Conservation (phyloP, 2,329 filamentous ascomycete species). For the Penicillium sp. region DNA sequence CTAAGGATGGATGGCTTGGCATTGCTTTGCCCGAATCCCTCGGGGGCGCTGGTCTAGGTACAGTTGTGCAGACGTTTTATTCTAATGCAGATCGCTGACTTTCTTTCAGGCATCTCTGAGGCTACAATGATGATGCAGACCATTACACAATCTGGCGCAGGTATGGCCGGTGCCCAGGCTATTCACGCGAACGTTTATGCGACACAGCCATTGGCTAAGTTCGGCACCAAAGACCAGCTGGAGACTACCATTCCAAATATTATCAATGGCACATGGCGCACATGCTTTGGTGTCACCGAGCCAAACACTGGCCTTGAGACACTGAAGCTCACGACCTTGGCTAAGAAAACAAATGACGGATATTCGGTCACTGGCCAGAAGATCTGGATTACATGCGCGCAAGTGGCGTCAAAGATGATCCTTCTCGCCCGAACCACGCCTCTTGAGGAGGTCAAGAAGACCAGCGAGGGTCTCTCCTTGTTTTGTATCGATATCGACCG, state of each 20-base stretch:
- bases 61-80: not conserved
- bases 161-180: constrained; percentile 66
- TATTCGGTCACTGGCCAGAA: constrained; percentile 76
- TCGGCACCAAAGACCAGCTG: constrained; percentile 65
- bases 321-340: constrained; percentile 64
- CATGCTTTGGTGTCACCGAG: constrained; percentile 83
- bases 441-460: constrained; percentile 63
- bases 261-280: constrained; percentile 67
- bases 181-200: constrained; percentile 56
- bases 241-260: constrained; percentile 65
- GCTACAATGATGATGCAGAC: constrained; percentile 87
- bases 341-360: constrained; percentile 57
- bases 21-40: constrained; percentile 73
- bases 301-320: constrained; percentile 79
- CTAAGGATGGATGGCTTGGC: constrained; percentile 75
- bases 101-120: constrained; percentile 60
- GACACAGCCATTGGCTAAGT: constrained; percentile 71
- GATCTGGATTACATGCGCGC: constrained; percentile 85
- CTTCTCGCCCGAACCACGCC: constrained; percentile 74
- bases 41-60: constrained; percentile 68
- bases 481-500: constrained; percentile 78
- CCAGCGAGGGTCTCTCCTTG: constrained; percentile 72
- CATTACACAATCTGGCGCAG: constrained; percentile 70
- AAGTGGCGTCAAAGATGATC: constrained; percentile 80
- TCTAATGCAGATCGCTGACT: constrained; percentile 25